Evolutionary conservation across 2,329 filamentous ascomycete species (phyloP).

Genomic region (Aspergillus novofumigatus): DNA sequence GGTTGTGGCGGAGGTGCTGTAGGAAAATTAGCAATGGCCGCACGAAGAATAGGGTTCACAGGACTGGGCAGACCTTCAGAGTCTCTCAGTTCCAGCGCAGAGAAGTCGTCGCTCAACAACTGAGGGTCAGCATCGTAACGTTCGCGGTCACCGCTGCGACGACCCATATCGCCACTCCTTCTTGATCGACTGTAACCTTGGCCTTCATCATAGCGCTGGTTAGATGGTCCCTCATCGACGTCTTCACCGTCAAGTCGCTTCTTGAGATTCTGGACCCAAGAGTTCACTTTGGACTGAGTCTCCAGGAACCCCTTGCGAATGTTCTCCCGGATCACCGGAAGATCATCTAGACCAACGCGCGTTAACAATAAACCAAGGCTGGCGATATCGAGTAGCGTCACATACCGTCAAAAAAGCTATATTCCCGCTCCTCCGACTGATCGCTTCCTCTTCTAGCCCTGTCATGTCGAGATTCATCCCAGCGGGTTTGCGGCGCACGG

Average conservation of each 20-base stretch:
- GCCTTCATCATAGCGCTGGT: constrained; percentile 29
- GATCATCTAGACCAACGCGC: constrained; percentile 60
- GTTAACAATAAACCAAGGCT: constrained; percentile 10
- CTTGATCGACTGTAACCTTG: constrained; percentile 48
- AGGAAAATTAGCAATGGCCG: constrained; percentile 1
- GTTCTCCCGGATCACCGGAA: constrained; percentile 89
- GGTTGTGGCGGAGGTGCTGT: constrained; percentile 51
- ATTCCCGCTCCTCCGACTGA: constrained; percentile 65
- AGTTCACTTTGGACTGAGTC: constrained; percentile 88
- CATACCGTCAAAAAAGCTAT: constrained; percentile 80
- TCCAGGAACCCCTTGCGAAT: constrained; percentile 91
- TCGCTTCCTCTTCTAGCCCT: constrained; percentile 52
- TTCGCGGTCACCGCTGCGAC: constrained; percentile 80
- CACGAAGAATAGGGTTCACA: neutral
- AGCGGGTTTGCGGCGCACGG: constrained; percentile 28
- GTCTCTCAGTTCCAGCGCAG: constrained; percentile 59
- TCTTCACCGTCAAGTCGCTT: constrained; percentile 92
- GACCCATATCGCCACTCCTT: constrained; percentile 58
- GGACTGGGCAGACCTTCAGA: constrained; percentile 48
- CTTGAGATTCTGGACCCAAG: constrained; percentile 85
- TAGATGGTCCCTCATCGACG: constrained; percentile 53
- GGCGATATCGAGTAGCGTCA: neutral
- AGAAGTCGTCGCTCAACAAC: constrained; percentile 85
- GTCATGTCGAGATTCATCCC: constrained; percentile 35
- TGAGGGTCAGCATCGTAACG: constrained; percentile 93